Evolutionary conservation across 306 rosid genomes (phyloP).

Genomic region (Quercus variabilis): DNA sequence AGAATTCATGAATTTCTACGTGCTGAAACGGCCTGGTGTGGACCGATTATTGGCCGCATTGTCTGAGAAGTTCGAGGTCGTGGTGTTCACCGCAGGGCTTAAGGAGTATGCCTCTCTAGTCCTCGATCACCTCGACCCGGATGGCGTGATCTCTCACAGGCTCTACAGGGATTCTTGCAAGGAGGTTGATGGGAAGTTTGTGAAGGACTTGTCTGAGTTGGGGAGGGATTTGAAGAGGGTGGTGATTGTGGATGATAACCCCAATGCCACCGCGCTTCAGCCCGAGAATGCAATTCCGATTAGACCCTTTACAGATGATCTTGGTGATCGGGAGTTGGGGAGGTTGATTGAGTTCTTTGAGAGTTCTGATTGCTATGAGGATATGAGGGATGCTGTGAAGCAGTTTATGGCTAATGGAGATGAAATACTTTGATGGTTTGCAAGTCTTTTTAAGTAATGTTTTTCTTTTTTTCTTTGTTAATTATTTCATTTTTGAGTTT

Average conservation of each 20-base stretch:
- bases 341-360: slow-evolving; percentile 51
- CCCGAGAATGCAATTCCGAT: slow-evolving; percentile 77
- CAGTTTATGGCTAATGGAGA: slow-evolving; percentile 9
- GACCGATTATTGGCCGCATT: slow-evolving; percentile 56
- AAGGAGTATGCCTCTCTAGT: slow-evolving; percentile 82
- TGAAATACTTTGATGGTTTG: neutral
- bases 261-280: slow-evolving; percentile 59
- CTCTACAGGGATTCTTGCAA: slow-evolving; percentile 76
- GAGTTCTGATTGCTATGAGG: slow-evolving; percentile 49
- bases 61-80: slow-evolving; percentile 62
- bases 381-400: slow-evolving; percentile 76
- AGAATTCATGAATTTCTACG: slow-evolving; percentile 56
- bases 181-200: slow-evolving; percentile 57
- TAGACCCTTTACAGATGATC: slow-evolving; percentile 56
- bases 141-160: slow-evolving; percentile 58
- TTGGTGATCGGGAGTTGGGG: slow-evolving; percentile 54
- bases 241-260: slow-evolving; percentile 86
- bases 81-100: slow-evolving; percentile 81
- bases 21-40: slow-evolving; percentile 78
- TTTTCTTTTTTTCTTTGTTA: neutral
- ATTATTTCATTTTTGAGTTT: neutral
- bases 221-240: slow-evolving; percentile 67
- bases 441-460: neutral
- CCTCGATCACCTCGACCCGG: slow-evolving; percentile 61
- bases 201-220: slow-evolving; percentile 60